phyloP scores from a whole-genome alignment of 768 basidiomycete species.

The Suillus subluteus region DNA sequence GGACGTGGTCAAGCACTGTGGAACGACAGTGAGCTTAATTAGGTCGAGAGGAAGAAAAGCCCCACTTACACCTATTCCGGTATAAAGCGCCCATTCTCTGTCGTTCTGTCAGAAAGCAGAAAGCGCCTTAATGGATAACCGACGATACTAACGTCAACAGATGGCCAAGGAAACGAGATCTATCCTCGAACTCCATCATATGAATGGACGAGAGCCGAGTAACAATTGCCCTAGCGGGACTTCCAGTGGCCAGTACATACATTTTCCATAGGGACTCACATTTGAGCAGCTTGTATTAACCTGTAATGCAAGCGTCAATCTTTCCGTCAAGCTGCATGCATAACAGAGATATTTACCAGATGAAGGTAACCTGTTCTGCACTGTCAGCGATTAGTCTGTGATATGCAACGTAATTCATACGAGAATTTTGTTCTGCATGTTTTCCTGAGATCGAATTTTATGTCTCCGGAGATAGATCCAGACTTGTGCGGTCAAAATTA shows the following conservation, averaged over 20 bases:
- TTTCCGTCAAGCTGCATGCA: not conserved
- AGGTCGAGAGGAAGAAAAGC: not conserved
- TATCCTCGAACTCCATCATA: not conserved
- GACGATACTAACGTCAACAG: not conserved
- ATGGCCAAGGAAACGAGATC: not conserved
- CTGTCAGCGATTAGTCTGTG: not conserved
- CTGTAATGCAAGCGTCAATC: not conserved
- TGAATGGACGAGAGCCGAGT: not conserved
- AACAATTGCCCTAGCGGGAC: not conserved
- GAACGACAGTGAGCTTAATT: not conserved
- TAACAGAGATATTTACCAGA: not conserved
- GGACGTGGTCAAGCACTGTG: not conserved
- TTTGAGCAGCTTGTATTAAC: conserved; percentile 1
- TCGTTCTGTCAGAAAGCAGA: not conserved
- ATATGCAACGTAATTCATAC: not conserved
- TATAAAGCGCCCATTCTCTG: not conserved
- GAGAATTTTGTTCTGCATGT: not conserved
- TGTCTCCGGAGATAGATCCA: conserved; percentile 2
- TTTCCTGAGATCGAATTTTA: not conserved
- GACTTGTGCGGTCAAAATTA: conserved; percentile 4
- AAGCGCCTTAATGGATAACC: not conserved
- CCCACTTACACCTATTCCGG: not conserved
- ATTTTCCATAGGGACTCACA: not conserved
- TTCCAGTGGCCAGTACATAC: not conserved
- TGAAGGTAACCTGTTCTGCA: not conserved